Percentiles rank a stretch among this genome's conserved stretches.
These are phyloP conservation scores for Scenedesmus sp. DNA, from an alignment of 163 green algal genomes.

Conservation along the genomic window DNA sequence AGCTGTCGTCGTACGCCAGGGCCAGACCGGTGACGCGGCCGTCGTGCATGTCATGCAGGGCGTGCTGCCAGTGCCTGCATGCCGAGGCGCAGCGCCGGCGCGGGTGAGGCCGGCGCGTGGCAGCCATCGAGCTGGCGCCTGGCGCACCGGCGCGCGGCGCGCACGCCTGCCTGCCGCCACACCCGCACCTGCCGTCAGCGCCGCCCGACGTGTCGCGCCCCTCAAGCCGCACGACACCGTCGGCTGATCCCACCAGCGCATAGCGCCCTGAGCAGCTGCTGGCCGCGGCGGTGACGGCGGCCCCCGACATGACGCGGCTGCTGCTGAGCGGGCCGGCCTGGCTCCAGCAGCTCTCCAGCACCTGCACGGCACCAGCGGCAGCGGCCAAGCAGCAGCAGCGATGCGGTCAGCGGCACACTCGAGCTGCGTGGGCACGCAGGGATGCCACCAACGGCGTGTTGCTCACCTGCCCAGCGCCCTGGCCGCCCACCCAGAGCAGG, in stretches of 20 bases:
- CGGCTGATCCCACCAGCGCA: slow-evolving; percentile 49
- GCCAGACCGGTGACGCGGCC: slow-evolving; percentile 56
- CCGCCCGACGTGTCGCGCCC: not conserved
- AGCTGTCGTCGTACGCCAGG: slow-evolving; percentile 72
- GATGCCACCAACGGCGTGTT: too few species aligned
- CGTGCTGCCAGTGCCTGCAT: slow-evolving; percentile 47
- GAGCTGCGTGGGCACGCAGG: too few species aligned
- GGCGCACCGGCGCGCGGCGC: too few species aligned
- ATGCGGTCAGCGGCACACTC: too few species aligned
- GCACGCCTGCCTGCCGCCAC: slow-evolving; percentile 2
- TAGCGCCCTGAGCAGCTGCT: slow-evolving; percentile 40
- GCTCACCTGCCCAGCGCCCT: slow-evolving; percentile 23
- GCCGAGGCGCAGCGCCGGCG: too few species aligned
- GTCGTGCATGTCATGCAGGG: slow-evolving; percentile 59
- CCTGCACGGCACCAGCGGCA: not conserved
- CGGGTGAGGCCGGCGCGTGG: too few species aligned
- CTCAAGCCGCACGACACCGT: slow-evolving; percentile 62
- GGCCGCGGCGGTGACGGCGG: slow-evolving; percentile 45
- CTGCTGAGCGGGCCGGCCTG: not conserved
- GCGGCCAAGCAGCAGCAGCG: not conserved
- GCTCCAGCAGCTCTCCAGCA: slow-evolving; percentile 30
- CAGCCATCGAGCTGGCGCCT: too few species aligned
- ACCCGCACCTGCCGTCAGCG: too few species aligned
- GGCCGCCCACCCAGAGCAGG: slow-evolving; percentile 22
- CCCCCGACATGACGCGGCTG: slow-evolving; percentile 1